Conservation (phyloP, 208 protist genomes). For the Wallacemonas sp. region DNA sequence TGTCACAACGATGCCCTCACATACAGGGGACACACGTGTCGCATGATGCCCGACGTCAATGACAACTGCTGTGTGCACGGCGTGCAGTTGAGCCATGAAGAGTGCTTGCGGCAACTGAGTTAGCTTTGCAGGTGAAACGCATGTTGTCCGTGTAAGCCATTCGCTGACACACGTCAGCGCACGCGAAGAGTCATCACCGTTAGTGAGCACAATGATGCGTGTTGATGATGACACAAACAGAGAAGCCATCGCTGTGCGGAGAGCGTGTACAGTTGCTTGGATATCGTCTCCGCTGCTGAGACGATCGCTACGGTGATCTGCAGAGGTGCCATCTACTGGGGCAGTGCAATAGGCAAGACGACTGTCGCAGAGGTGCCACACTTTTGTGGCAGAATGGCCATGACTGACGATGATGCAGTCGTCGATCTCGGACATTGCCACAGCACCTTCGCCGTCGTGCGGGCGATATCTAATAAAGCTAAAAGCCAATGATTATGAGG, state of each 20-base stretch:
- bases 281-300: neutral
- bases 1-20: slow-evolving; percentile 11
- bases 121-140: neutral
- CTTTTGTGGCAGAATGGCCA: too few relatives aligned
- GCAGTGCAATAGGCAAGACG: neutral
- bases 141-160: neutral
- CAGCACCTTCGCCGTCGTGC: too few relatives aligned
- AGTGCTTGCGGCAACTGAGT: slow-evolving; percentile 4
- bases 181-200: slow-evolving; percentile 14
- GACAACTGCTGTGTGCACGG: slow-evolving; percentile 20
- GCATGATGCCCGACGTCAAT: slow-evolving; percentile 34
- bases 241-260: neutral
- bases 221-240: neutral
- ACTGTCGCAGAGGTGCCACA: neutral
- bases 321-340: too few relatives aligned
- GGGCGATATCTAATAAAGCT: too few relatives aligned
- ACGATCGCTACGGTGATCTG: too few relatives aligned
- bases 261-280: neutral
- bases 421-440: too few relatives aligned
- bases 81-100: slow-evolving; percentile 14
- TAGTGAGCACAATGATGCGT: slow-evolving; percentile 17
- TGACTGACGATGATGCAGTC: too few relatives aligned
- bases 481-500: too few relatives aligned
- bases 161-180: slow-evolving; percentile 17
- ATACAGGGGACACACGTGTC: slow-evolving; percentile 33